phyloP scores from a whole-genome alignment of 176 grass and related monocot genomes.

The Paspalum vaginatum region DNA sequence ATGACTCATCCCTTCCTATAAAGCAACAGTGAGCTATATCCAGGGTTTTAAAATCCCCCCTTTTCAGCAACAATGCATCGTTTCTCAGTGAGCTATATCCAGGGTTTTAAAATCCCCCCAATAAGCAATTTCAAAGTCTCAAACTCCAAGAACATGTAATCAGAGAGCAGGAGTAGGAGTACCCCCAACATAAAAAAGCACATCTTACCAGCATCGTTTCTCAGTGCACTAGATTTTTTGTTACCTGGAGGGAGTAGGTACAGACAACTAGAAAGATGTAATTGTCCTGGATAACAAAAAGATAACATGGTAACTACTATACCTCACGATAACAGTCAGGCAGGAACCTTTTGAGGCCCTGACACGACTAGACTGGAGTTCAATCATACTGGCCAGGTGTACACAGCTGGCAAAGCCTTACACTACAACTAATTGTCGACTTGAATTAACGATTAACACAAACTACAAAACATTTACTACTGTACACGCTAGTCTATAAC shows the following conservation, averaged over 20 bases:
- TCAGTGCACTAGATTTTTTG: neutral
- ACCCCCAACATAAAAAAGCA: neutral
- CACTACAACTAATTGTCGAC: slow-evolving; percentile 35
- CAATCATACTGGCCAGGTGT: slow-evolving; percentile 21
- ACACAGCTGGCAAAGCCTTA: slow-evolving; percentile 29
- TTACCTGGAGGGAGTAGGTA: neutral
- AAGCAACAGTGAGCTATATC: neutral
- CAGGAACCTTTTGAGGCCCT: slow-evolving; percentile 27
- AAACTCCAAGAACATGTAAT: neutral
- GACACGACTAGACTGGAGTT: slow-evolving; percentile 23
- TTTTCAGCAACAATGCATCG: neutral
- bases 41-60: neutral
- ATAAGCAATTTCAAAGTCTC: neutral
- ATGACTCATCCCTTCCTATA: neutral
- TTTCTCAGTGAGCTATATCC: neutral
- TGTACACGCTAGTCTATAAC: slow-evolving; percentile 58
- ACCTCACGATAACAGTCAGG: slow-evolving; percentile 32
- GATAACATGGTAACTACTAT: slow-evolving; percentile 10
- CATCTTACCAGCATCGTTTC: neutral
- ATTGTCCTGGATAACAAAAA: neutral
- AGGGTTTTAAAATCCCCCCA: too few relatives aligned
- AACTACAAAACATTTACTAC: slow-evolving; percentile 40
- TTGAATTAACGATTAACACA: slow-evolving; percentile 39
- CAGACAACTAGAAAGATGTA: neutral
- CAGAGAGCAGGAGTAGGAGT: neutral